These are phyloP conservation scores for Termitomyces sp. DNA, from an alignment of 768 basidiomycete species.

Conservation along the genomic window DNA sequence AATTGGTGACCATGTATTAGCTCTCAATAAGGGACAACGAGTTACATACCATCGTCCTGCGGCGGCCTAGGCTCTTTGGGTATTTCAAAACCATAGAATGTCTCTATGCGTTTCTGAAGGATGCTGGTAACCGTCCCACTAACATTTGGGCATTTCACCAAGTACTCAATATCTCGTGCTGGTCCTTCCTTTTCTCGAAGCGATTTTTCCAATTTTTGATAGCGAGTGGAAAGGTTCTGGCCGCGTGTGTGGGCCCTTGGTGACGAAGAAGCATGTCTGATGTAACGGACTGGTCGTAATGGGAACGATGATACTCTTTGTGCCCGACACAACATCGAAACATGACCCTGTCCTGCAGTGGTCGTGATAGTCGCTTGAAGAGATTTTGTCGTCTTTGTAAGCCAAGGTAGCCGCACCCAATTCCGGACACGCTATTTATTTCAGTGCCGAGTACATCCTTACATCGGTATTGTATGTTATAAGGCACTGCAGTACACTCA, in stretches of 20 bases:
- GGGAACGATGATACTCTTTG: slow-evolving; percentile 4
- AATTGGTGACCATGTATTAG: background rate
- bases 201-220: slow-evolving; percentile 48
- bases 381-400: slow-evolving; percentile 6
- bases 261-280: slow-evolving; percentile 10
- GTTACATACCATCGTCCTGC: slow-evolving; percentile 56
- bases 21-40: background rate
- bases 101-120: slow-evolving; percentile 12
- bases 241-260: slow-evolving; percentile 34
- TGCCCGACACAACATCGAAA: slow-evolving; percentile 14
- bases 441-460: too few relatives aligned
- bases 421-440: too few relatives aligned
- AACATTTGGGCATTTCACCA: slow-evolving; percentile 9
- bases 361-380: background rate
- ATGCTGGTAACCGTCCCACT: background rate
- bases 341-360: slow-evolving; percentile 12
- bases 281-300: background rate
- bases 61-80: slow-evolving; percentile 61
- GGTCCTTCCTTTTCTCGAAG: slow-evolving; percentile 38
- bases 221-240: slow-evolving; percentile 56
- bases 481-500: too few relatives aligned
- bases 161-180: slow-evolving; percentile 22
- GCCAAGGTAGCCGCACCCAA: background rate
- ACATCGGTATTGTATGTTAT: too few relatives aligned
- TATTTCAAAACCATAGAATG: slow-evolving; percentile 51